phyloP scores from a whole-genome alignment of 1,139 yeast genomes.

The Protomyces pachydermus region DNA sequence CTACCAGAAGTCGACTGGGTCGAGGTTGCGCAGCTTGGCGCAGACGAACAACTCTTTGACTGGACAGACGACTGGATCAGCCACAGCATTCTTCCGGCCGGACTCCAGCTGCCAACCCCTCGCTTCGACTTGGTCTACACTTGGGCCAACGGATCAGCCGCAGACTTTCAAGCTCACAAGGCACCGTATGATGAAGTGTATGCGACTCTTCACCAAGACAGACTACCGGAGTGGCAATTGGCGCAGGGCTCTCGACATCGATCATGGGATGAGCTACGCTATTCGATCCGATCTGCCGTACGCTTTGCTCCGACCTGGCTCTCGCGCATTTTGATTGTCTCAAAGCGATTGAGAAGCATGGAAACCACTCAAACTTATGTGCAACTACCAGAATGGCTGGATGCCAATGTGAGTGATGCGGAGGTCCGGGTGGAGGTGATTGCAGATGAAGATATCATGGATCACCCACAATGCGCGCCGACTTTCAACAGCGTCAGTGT shows the following conservation, averaged over 20 bases:
- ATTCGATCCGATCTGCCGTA: constrained; percentile 1
- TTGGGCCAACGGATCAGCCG: neutral
- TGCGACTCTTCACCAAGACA: neutral
- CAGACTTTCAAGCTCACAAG: neutral
- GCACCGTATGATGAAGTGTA: neutral
- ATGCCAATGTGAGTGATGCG: neutral
- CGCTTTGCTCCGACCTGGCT: neutral
- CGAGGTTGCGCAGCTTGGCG: neutral
- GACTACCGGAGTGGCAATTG: neutral
- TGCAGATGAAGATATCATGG: neutral
- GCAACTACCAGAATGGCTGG: constrained; percentile 2
- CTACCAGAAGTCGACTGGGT: neutral
- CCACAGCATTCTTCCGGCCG: neutral
- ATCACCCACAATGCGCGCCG: neutral
- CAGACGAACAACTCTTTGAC: neutral
- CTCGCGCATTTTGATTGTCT: neutral
- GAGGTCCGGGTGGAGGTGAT: neutral
- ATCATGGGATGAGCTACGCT: constrained; percentile 1
- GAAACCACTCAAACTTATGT: neutral
- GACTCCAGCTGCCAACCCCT: neutral
- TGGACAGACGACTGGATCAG: constrained; percentile 8
- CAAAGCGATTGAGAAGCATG: neutral
- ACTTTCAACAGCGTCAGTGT: constrained; percentile 2
- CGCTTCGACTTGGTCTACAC: constrained; percentile 7
- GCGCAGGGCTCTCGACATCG: neutral